A percentile compares a stretch with the other conserved stretches of the same genome.
Evolutionary conservation across 495 filamentous ascomycete species (phyloP).

Genomic region (Tuber umbilicatum): DNA sequence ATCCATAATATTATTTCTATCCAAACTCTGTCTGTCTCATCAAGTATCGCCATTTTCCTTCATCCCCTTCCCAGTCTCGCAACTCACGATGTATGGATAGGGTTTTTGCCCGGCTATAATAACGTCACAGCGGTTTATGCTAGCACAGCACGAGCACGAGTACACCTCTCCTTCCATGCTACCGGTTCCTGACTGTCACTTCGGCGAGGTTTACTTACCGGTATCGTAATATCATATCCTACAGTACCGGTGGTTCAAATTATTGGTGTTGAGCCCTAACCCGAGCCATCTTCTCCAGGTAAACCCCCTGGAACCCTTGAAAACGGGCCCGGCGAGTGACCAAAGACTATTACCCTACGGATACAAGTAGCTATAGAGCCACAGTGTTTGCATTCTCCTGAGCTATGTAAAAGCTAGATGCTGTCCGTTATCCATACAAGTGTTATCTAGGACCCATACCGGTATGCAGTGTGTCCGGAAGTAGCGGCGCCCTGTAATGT

Average conservation of each 20-base stretch:
- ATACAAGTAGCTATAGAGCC: background rate
- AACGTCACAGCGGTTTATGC: background rate
- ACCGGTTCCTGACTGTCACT: background rate
- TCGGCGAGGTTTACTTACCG: background rate
- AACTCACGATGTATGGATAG: background rate
- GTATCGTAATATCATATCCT: too few relatives aligned
- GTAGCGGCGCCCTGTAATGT: background rate
- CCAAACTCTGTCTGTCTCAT: background rate
- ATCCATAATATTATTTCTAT: background rate
- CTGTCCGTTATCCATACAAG: background rate
- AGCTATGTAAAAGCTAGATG: background rate
- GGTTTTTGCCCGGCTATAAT: background rate
- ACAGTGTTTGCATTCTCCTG: background rate
- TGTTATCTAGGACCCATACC: background rate
- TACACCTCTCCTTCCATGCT: background rate
- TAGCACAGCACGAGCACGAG: too few relatives aligned
- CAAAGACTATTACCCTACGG: background rate
- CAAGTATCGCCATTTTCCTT: background rate
- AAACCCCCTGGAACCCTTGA: background rate
- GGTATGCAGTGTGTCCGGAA: background rate
- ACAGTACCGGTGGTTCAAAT: background rate
- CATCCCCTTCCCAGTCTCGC: background rate
- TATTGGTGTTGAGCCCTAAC: background rate
- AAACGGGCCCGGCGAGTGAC: background rate
- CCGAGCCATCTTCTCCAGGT: background rate